phyloP scores from a whole-genome alignment of 768 basidiomycete species.

The Dentipellis fragilis region DNA sequence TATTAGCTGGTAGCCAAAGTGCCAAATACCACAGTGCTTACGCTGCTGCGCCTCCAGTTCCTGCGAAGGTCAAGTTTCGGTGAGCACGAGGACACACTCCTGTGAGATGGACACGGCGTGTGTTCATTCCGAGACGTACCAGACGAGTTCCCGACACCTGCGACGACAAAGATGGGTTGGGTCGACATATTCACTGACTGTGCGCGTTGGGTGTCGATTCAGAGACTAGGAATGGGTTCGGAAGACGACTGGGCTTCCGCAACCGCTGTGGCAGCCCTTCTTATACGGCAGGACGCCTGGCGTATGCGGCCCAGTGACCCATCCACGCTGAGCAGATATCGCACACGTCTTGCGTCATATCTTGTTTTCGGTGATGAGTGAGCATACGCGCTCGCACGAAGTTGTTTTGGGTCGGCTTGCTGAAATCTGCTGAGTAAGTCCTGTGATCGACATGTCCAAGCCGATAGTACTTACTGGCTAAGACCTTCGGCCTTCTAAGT shows the following conservation, averaged over 20 bases:
- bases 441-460: too few species aligned
- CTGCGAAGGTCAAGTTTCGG: slow-evolving; percentile 10
- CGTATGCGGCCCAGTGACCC: too few species aligned
- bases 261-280: neutral
- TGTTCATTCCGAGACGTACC: slow-evolving; percentile 17
- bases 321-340: neutral
- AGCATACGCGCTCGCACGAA: neutral
- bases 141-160: slow-evolving; percentile 29
- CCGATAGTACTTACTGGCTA: too few species aligned
- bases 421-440: too few species aligned
- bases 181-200: slow-evolving; percentile 15
- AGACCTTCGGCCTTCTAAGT: too few species aligned
- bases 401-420: too few species aligned
- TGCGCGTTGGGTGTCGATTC: neutral
- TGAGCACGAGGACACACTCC: neutral
- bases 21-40: slow-evolving; percentile 11
- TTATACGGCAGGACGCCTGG: neutral
- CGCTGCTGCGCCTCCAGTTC: slow-evolving; percentile 32
- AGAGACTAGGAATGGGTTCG: neutral
- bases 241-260: neutral
- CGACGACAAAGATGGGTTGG: slow-evolving; percentile 29
- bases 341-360: neutral
- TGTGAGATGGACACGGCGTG: neutral
- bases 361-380: neutral
- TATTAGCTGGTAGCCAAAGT: neutral